Conservation (phyloP, 805 yeast genomes). For the Wickerhamiella slavikovae region DNA sequence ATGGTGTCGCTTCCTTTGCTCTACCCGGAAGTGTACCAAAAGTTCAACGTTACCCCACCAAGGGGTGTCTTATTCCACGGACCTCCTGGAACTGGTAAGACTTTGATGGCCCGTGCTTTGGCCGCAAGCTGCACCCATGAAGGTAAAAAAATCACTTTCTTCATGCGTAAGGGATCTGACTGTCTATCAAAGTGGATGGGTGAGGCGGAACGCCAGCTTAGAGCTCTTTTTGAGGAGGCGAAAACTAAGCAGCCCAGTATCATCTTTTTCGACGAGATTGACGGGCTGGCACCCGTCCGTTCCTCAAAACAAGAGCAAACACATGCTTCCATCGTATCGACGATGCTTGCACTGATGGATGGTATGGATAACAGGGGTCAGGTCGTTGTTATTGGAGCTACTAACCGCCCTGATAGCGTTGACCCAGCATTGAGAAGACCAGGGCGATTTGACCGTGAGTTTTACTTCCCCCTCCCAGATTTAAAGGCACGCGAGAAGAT, state of each 20-base stretch:
- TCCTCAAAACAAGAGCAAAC: conserved; percentile 96
- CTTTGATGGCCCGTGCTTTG: conserved; percentile 90
- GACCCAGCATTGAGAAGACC: conserved; percentile 96
- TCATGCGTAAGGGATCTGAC: conserved; percentile 97
- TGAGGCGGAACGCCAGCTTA: conserved; percentile 87
- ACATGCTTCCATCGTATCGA: conserved; percentile 92
- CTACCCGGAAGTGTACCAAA: conserved; percentile 83
- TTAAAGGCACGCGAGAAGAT: conserved; percentile 58
- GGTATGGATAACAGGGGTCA: conserved; percentile 99
- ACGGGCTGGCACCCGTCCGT: conserved; percentile 94
- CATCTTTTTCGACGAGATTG: conserved; percentile 93
- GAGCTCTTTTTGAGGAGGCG: conserved; percentile 88
- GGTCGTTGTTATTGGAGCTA: conserved; percentile 94
- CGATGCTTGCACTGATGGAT: conserved; percentile 88
- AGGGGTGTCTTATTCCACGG: conserved; percentile 96
- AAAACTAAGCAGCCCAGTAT: conserved; percentile 88
- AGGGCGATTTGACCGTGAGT: conserved; percentile 92
- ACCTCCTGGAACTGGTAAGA: conserved; percentile 98
- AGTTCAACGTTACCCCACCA: conserved; percentile 85
- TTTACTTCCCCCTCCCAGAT: conserved; percentile 88
- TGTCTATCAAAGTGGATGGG: conserved; percentile 97
- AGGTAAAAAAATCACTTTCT: conserved; percentile 73
- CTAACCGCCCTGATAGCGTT: conserved; percentile 94
- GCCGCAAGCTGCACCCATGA: conserved; percentile 88
- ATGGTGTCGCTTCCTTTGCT: conserved; percentile 87